phyloP scores from a whole-genome alignment of 352 stramenopile species.

The Phytopythium vexans region DNA sequence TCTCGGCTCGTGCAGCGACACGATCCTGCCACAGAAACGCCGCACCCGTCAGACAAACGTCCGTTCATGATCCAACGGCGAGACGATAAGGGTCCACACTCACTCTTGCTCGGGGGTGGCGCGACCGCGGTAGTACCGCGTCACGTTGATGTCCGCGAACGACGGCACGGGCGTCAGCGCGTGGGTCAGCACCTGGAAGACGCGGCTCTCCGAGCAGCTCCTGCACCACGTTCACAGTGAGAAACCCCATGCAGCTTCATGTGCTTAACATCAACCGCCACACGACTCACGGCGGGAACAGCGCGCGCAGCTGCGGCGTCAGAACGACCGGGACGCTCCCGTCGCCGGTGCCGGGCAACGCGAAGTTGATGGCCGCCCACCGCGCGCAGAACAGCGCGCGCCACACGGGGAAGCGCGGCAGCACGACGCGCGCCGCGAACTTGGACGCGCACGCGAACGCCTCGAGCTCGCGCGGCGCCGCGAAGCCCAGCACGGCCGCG shows the following conservation, averaged over 20 bases:
- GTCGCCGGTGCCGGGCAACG: constrained; percentile 10
- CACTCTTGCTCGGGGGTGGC: constrained; percentile 25
- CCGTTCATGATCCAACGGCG: not conserved
- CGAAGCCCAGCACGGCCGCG: constrained; percentile 21
- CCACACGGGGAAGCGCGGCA: constrained; percentile 32
- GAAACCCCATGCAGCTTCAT: not conserved
- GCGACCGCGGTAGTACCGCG: constrained; percentile 22
- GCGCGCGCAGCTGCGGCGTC: constrained; percentile 12
- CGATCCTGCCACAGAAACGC: constrained; percentile 7
- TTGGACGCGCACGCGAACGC: constrained; percentile 29
- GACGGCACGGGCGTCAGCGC: constrained; percentile 21
- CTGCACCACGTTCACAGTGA: not conserved
- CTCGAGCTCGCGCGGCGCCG: constrained; percentile 26
- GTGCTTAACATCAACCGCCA: too few relatives aligned
- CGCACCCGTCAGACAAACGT: constrained; percentile 5
- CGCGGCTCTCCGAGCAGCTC: constrained; percentile 18
- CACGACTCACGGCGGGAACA: constrained; percentile 13
- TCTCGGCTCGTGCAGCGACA: constrained; percentile 17
- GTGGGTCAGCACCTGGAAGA: constrained; percentile 31
- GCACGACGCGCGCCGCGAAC: constrained; percentile 17
- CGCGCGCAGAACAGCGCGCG: constrained; percentile 25
- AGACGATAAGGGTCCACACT: constrained; percentile 2
- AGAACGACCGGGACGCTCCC: constrained; percentile 13
- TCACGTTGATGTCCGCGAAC: constrained; percentile 31
- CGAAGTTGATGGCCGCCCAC: constrained; percentile 34